A percentile compares a stretch with the other conserved stretches of the same genome.
Conservation (phyloP, 768 basidiomycete species). For the Calocera viscosa region DNA sequence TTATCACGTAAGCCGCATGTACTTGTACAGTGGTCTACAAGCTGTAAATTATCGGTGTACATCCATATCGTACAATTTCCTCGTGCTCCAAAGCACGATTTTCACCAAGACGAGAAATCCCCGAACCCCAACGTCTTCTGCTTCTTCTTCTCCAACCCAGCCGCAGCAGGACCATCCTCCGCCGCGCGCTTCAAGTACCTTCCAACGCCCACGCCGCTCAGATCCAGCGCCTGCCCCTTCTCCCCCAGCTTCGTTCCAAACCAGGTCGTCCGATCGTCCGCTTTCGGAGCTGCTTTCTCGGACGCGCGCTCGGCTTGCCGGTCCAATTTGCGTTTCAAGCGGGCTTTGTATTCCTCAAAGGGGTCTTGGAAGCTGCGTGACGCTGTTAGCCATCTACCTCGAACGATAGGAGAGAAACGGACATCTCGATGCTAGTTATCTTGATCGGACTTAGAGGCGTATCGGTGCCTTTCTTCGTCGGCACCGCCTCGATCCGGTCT, state of each 20-base stretch:
- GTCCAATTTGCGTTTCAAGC: conserved; percentile 66
- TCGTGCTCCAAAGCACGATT: not conserved
- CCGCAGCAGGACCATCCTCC: conserved; percentile 19
- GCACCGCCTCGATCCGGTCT: conserved; percentile 66
- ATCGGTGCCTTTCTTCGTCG: conserved; percentile 73
- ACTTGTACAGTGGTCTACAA: not conserved
- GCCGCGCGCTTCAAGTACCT: conserved; percentile 11
- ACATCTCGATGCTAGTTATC: conserved; percentile 83
- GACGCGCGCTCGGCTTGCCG: conserved; percentile 29
- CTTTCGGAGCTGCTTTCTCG: conserved; percentile 36
- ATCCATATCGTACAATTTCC: not conserved
- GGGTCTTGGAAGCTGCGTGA: conserved; percentile 74
- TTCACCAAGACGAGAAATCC: conserved; percentile 76
- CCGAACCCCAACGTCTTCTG: conserved; percentile 80
- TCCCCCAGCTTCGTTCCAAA: conserved; percentile 73
- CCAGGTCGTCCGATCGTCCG: conserved; percentile 67
- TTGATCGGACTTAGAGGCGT: conserved; percentile 73
- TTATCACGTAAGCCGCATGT: not conserved
- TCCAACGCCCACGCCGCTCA: not conserved
- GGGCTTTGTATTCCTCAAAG: conserved; percentile 80
- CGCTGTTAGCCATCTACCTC: conserved; percentile 10
- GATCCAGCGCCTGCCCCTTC: conserved; percentile 27
- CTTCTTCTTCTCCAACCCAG: conserved; percentile 51
- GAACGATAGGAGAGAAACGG: conserved; percentile 22
- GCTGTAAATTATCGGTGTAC: not conserved